Evolutionary conservation across 148 eudicot genomes (phyloP), one percentile per base, ranked within the genome.

Genomic region (Suaeda aralocaspica): DNA sequence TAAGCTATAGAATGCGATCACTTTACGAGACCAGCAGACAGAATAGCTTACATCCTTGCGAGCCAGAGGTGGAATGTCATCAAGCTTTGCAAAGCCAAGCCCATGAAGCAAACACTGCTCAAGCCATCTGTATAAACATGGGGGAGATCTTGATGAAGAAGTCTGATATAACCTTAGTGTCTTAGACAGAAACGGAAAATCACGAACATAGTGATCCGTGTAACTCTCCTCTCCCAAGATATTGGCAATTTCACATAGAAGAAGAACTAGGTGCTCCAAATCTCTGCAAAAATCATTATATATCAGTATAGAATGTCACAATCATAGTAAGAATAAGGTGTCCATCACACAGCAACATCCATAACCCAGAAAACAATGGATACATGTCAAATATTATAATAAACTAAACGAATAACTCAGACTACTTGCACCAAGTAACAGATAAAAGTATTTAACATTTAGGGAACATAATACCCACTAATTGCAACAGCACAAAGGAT

Each of bases 61-160:
- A 65, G 85, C 80, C 59, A 95, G 80, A 86, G 83, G 80, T 58
- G 97, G 99, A 82, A 95, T 89, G 78, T 91, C 96, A 71, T 63
- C 67, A 49, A 26, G 68, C 69, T 76, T 76, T 33, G 91, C 84
- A 72, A 75, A 69, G 79, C 63, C 57, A 68, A 76, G 79, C 72
- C 97, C 99, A 67, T 85, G 78, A 76, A 66, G 76, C 85, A 95
- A 86, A 77, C 99, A 91, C 81, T 72, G 82, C 62, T 89, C 94
- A 73, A 95, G 84, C 99, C 99, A 95, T 77, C 89, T 85, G 79
- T 89, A 89, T 68, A 95, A 81, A 81, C 89, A 88, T 53, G 96
- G 97, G 46, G 96, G 89, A 75, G 72, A 70, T 82, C 74, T 88
- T 59, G 72, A 62, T 29, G 58, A 64, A 75, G 76, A 59, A 70